phyloP scores from a whole-genome alignment of 352 stramenopile species.

The Saprolegnia parasitica region DNA sequence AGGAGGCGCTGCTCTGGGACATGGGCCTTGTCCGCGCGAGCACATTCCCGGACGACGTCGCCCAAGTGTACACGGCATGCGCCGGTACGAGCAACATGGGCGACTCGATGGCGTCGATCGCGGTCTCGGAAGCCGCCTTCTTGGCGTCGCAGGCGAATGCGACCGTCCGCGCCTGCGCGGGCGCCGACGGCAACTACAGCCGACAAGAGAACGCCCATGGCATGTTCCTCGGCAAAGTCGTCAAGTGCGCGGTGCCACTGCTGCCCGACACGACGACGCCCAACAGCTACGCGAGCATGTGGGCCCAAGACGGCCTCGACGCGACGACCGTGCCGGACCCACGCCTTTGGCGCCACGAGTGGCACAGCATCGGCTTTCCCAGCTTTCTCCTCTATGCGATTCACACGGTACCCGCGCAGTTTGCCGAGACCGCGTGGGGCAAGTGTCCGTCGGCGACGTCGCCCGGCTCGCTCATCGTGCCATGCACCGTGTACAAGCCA shows the following conservation, averaged over 20 bases:
- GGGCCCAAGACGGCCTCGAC: conserved; percentile 20
- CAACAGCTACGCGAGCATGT: conserved; percentile 26
- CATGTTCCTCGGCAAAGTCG: not conserved
- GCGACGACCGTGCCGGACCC: conserved; percentile 1
- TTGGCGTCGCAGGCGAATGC: conserved; percentile 8
- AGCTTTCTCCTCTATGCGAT: conserved; percentile 18
- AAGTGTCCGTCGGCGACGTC: not conserved
- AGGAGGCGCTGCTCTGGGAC: conserved; percentile 23
- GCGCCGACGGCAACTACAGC: not conserved
- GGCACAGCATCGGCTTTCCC: conserved; percentile 3
- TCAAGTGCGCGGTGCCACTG: conserved; percentile 15
- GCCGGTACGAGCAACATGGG: not conserved
- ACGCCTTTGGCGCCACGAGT: conserved; percentile 3
- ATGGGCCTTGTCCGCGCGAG: conserved; percentile 20
- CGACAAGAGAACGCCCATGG: conserved; percentile 17
- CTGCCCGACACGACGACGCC: not conserved
- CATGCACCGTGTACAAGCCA: conserved; percentile 3
- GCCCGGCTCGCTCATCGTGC: conserved; percentile 17
- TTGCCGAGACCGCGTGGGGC: conserved; percentile 10
- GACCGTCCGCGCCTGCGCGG: not conserved
- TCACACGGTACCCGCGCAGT: conserved; percentile 15
- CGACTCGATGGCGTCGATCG: conserved; percentile 15
- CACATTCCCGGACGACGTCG: not conserved
- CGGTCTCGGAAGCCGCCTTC: conserved; percentile 8
- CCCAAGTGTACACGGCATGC: conserved; percentile 22